Conservation (phyloP, 2,329 filamentous ascomycete species). For the Cladosporium colombiae region DNA sequence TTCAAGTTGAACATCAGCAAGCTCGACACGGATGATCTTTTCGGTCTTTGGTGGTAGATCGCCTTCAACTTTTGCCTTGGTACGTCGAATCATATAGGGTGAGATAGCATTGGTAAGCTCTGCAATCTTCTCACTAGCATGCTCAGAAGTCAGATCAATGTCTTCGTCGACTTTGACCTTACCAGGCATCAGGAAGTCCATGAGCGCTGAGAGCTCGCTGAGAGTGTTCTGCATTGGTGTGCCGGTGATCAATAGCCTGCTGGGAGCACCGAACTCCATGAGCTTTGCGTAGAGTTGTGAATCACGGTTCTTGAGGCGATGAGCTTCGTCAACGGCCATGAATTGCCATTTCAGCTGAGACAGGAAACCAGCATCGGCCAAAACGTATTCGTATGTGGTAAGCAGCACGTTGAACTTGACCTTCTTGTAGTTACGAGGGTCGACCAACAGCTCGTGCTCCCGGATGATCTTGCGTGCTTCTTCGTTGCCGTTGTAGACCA, state of each 20-base stretch:
- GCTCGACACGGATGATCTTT: constrained; percentile 96
- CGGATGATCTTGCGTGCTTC: constrained; percentile 82
- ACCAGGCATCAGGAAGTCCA: constrained; percentile 97
- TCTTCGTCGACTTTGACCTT: constrained; percentile 88
- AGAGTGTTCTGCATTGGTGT: constrained; percentile 98
- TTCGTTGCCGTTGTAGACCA: constrained; percentile 92
- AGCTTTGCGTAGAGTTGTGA: constrained; percentile 89
- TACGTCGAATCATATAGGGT: constrained; percentile 91
- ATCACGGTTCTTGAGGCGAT: constrained; percentile 93
- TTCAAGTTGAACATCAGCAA: constrained; percentile 93
- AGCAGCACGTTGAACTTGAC: constrained; percentile 97
- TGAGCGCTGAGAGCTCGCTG: constrained; percentile 84
- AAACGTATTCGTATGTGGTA: constrained; percentile 95
- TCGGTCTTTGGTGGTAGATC: constrained; percentile 96
- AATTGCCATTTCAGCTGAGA: constrained; percentile 96
- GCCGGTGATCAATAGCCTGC: constrained; percentile 89
- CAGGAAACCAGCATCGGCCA: constrained; percentile 80
- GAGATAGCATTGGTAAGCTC: constrained; percentile 84
- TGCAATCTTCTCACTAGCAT: constrained; percentile 83
- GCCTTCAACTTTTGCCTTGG: constrained; percentile 96
- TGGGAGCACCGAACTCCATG: constrained; percentile 81
- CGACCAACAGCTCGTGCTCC: constrained; percentile 85
- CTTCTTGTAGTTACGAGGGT: constrained; percentile 64
- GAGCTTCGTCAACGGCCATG: constrained; percentile 92
- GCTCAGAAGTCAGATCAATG: constrained; percentile 74